Evolutionary conservation across 768 basidiomycete genomes (phyloP).

Genomic region (Leccinum rimulosum): DNA sequence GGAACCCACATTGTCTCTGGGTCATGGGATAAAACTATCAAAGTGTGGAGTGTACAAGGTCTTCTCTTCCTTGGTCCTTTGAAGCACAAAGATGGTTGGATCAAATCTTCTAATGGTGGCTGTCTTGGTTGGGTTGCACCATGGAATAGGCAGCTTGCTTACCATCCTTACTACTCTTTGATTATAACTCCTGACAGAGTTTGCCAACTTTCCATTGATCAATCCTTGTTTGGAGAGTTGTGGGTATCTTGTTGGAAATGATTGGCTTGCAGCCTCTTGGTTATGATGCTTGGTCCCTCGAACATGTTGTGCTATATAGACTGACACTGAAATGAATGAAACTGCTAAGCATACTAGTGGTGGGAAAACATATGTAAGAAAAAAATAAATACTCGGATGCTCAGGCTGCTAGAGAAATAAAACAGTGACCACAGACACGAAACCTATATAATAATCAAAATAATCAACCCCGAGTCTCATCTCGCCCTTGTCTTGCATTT

Average conservation of each 20-base stretch:
- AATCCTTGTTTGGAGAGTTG: background rate
- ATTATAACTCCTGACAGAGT: background rate
- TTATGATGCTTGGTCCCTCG: background rate
- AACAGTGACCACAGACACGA: no score
- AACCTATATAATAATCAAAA: no score
- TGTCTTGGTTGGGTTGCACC: background rate
- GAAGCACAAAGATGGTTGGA: background rate
- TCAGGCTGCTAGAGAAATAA: no score
- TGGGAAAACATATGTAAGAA: no score
- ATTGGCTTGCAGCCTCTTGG: background rate
- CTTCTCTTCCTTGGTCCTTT: background rate
- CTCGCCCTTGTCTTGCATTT: no score
- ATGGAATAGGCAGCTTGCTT: background rate
- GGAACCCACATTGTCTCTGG: background rate
- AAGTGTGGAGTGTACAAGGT: background rate
- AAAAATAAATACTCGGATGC: no score
- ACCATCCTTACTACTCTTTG: background rate
- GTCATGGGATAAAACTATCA: background rate
- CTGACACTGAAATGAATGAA: no score
- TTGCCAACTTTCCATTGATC: background rate
- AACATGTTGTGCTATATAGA: background rate
- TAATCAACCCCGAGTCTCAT: no score
- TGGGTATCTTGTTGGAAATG: background rate
- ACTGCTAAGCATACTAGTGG: no score
- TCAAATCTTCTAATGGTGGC: background rate